Percentiles rank a stretch among this genome's conserved stretches.
Evolutionary conservation across 169 alveolate genomes (phyloP).

Genomic region (Plasmodium inui): DNA sequence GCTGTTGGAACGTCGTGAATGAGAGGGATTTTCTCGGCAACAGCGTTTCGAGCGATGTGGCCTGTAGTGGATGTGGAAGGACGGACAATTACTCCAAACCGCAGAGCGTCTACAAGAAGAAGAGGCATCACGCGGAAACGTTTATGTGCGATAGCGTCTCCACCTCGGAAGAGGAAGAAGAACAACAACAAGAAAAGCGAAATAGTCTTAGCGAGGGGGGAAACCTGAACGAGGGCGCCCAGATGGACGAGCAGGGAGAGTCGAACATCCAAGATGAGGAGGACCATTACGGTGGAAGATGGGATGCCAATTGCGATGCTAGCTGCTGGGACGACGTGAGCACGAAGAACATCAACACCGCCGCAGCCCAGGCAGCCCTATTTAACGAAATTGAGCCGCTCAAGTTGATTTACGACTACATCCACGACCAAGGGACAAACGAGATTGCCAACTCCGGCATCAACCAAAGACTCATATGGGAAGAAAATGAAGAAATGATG

Average conservation of each 20-base stretch:
- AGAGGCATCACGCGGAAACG: slow-evolving; percentile 41
- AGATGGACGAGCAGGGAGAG: neutral
- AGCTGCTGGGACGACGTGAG: neutral
- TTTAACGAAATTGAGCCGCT: slow-evolving; percentile 32
- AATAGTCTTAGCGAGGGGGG: neutral
- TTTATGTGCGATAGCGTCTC: neutral
- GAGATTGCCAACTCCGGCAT: neutral
- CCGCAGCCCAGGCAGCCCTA: neutral
- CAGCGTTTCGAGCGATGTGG: neutral
- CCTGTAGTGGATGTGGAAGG: neutral
- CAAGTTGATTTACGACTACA: slow-evolving; percentile 23
- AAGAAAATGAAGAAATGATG: neutral
- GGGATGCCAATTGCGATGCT: neutral
- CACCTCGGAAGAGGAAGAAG: neutral
- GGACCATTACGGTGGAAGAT: neutral
- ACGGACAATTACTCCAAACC: neutral
- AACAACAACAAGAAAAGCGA: neutral
- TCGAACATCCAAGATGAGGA: neutral
- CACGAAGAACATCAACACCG: neutral
- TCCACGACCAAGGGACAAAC: neutral
- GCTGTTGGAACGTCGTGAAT: neutral
- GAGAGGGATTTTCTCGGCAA: neutral
- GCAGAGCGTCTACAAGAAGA: neutral
- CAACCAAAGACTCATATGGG: neutral
- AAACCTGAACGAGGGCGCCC: neutral